Conservation (phyloP, 805 yeast genomes). For the Yarrowia yakushimensis region DNA sequence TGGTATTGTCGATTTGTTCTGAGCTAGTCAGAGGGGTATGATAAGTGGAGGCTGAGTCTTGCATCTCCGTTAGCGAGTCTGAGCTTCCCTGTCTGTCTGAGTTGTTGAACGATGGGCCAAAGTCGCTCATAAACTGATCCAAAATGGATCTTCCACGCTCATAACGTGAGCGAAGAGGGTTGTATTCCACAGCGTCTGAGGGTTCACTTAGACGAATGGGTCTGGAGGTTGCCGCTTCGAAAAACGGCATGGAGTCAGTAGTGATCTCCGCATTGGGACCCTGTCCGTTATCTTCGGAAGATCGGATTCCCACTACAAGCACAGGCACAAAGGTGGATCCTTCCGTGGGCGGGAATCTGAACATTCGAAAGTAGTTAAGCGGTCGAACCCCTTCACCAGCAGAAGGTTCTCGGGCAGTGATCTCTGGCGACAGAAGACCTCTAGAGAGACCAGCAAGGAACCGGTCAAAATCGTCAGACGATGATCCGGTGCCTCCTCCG, state of each 20-base stretch:
- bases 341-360: constrained; percentile 35
- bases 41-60: neutral
- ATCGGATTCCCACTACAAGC: constrained; percentile 49
- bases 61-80: constrained; percentile 6
- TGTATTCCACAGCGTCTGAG: neutral
- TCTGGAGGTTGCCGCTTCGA: constrained; percentile 23
- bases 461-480: constrained; percentile 40
- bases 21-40: constrained; percentile 5
- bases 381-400: constrained; percentile 25
- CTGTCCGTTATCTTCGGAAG: constrained; percentile 35
- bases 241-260: constrained; percentile 16
- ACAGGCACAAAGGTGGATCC: constrained; percentile 45
- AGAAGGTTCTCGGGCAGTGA: constrained; percentile 32
- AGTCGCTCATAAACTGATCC: constrained; percentile 21
- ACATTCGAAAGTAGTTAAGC: constrained; percentile 39
- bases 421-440: constrained; percentile 43
- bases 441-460: constrained; percentile 44
- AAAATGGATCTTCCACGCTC: constrained; percentile 17
- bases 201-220: constrained; percentile 18
- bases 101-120: constrained; percentile 19
- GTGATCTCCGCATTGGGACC: constrained; percentile 18
- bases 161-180: constrained; percentile 11
- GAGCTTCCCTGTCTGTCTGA: neutral
- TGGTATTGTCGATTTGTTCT: neutral
- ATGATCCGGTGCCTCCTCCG: constrained; percentile 20